Evolutionary conservation across 768 basidiomycete species (phyloP).

Genomic region (Trametes punicea): DNA sequence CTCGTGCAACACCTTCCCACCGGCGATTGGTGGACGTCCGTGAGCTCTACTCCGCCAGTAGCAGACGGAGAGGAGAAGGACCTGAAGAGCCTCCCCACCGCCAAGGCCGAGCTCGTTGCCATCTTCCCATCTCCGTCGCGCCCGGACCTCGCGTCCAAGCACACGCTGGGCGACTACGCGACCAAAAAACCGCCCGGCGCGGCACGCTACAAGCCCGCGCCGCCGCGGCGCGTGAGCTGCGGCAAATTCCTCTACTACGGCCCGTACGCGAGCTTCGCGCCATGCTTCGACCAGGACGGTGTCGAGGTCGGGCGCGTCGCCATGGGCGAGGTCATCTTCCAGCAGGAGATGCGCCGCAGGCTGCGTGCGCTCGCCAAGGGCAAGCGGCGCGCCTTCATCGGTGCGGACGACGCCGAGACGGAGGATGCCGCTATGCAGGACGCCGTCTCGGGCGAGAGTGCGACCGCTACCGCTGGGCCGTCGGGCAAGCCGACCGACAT

Average conservation of each 20-base stretch:
- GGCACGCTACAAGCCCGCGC: slow-evolving; percentile 38
- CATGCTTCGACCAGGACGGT: slow-evolving; percentile 75
- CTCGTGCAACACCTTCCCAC: slow-evolving; percentile 76
- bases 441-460: slow-evolving; percentile 1
- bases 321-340: slow-evolving; percentile 58
- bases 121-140: slow-evolving; percentile 62
- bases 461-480: slow-evolving; percentile 13
- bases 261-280: slow-evolving; percentile 70
- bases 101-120: slow-evolving; percentile 72
- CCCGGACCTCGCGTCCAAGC: slow-evolving; percentile 26
- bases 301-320: slow-evolving; percentile 60
- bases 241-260: slow-evolving; percentile 82
- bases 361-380: slow-evolving; percentile 26
- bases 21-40: slow-evolving; percentile 78
- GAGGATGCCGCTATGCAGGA: slow-evolving; percentile 21
- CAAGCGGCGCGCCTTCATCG: slow-evolving; percentile 27
- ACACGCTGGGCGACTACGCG: slow-evolving; percentile 60
- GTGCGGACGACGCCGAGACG: neutral
- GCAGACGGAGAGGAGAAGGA: slow-evolving; percentile 36
- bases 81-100: slow-evolving; percentile 53
- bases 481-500: slow-evolving; percentile 30
- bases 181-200: slow-evolving; percentile 37
- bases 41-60: slow-evolving; percentile 43
- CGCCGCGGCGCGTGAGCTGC: slow-evolving; percentile 53
- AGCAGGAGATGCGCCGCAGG: slow-evolving; percentile 42